Evolutionary conservation across 768 basidiomycete genomes (phyloP).

Genomic region (Myochromella boudieri): DNA sequence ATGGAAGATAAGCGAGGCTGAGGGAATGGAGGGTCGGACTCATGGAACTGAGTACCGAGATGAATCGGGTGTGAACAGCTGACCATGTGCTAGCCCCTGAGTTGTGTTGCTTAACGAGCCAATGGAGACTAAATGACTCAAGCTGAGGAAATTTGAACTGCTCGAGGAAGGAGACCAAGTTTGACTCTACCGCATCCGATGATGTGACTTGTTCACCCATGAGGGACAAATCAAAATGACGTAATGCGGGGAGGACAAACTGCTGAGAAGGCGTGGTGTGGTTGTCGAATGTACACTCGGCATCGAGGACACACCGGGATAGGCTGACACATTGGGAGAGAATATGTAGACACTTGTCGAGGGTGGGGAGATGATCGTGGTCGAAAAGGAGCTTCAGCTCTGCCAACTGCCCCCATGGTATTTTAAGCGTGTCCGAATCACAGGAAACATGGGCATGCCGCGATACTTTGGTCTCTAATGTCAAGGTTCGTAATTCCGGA

Average conservation of each 20-base stretch:
- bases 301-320: slow-evolving; percentile 29
- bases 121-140: slow-evolving; percentile 30
- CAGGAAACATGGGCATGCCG: slow-evolving; percentile 20
- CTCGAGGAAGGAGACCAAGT: slow-evolving; percentile 31
- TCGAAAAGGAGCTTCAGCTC: slow-evolving; percentile 36
- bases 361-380: slow-evolving; percentile 28
- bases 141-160: slow-evolving; percentile 29
- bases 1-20: slow-evolving; percentile 36
- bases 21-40: slow-evolving; percentile 29
- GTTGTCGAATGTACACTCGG: slow-evolving; percentile 26
- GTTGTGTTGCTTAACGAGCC: slow-evolving; percentile 25
- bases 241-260: slow-evolving; percentile 28
- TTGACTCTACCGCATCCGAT: slow-evolving; percentile 21
- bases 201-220: no score
- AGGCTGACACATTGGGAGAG: slow-evolving; percentile 32
- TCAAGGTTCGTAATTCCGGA: slow-evolving; percentile 30
- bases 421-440: slow-evolving; percentile 22
- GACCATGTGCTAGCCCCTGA: slow-evolving; percentile 8
- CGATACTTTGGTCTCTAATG: slow-evolving; percentile 27
- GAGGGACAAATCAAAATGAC: slow-evolving; percentile 31
- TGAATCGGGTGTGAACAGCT: slow-evolving; percentile 24
- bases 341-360: slow-evolving; percentile 35
- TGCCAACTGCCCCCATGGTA: slow-evolving; percentile 42
- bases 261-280: slow-evolving; percentile 5
- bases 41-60: slow-evolving; percentile 26